Evolutionary conservation across 2,329 filamentous ascomycete genomes (phyloP).

Genomic region (Coniochaeta hoffmannii): DNA sequence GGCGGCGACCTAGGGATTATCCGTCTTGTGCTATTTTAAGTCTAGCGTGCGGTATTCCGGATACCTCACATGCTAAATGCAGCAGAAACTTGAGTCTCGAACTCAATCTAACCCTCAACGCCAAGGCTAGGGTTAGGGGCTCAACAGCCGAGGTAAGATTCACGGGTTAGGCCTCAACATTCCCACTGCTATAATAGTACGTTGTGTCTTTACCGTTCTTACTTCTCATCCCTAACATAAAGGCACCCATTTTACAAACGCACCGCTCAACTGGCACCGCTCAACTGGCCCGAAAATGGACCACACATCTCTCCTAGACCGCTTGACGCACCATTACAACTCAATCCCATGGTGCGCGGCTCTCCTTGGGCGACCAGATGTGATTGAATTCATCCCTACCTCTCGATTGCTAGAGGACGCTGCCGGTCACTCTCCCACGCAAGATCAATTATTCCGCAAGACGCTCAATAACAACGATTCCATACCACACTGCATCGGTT

Average conservation of each 20-base stretch:
- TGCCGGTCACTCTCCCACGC: background rate
- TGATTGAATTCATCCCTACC: background rate
- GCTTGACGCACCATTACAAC: background rate
- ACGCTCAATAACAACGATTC: slow-evolving; percentile 2
- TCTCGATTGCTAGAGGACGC: background rate
- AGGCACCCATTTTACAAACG: background rate
- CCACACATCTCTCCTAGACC: background rate
- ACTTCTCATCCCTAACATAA: background rate
- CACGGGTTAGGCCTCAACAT: background rate
- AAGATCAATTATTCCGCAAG: background rate
- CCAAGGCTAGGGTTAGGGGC: background rate
- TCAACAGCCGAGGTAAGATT: background rate
- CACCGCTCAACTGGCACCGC: background rate
- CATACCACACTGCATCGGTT: slow-evolving; percentile 16
- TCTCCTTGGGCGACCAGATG: background rate
- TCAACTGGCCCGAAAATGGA: background rate
- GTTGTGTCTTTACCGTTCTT: background rate
- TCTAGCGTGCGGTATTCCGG: background rate
- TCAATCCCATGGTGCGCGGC: background rate
- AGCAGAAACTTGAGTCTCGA: background rate
- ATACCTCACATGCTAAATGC: background rate
- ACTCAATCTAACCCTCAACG: background rate
- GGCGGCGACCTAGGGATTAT: background rate
- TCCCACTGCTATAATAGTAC: background rate
- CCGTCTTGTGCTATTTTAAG: background rate